These are phyloP conservation scores for Epichloe baconii DNA, from an alignment of 2,329 filamentous ascomycete genomes.

Conservation along the genomic window DNA sequence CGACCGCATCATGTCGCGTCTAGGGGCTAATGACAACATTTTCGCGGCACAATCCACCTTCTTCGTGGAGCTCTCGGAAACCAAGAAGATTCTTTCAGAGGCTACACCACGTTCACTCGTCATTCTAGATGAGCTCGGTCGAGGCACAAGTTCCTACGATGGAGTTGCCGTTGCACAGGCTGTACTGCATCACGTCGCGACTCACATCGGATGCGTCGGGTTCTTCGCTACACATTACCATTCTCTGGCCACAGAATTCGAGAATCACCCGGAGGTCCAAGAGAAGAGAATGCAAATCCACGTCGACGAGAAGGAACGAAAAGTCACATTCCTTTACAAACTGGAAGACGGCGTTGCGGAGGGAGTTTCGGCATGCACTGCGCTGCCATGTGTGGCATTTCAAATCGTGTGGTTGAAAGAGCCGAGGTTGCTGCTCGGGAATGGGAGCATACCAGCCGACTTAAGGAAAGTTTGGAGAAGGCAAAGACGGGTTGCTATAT, in stretches of 20 bases:
- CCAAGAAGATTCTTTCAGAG: conserved; percentile 93
- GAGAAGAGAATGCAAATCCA: conserved; percentile 88
- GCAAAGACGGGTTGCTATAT: conserved; percentile 70
- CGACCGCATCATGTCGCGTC: conserved; percentile 95
- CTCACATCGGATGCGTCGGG: conserved; percentile 82
- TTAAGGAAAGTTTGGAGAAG: conserved; percentile 78
- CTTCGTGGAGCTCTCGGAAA: conserved; percentile 94
- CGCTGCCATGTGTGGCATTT: conserved; percentile 94
- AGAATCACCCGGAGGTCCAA: conserved; percentile 73
- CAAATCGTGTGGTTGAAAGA: conserved; percentile 64
- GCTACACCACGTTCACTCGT: conserved; percentile 89
- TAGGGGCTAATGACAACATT: conserved; percentile 97
- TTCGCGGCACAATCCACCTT: conserved; percentile 97
- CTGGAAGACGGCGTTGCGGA: conserved; percentile 89
- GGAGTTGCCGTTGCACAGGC: conserved; percentile 94
- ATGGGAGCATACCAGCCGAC: conserved; percentile 88
- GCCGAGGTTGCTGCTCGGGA: conserved; percentile 80
- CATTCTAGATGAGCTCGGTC: conserved; percentile 90
- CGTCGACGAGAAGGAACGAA: conserved; percentile 70
- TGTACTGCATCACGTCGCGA: conserved; percentile 90
- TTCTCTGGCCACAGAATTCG: conserved; percentile 82
- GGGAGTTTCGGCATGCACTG: conserved; percentile 98
- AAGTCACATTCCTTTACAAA: conserved; percentile 95
- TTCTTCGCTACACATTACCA: conserved; percentile 99
- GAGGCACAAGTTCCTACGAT: conserved; percentile 90